Conservation (phyloP, 352 stramenopile species). For the Stephanocyclus meneghinianus region DNA sequence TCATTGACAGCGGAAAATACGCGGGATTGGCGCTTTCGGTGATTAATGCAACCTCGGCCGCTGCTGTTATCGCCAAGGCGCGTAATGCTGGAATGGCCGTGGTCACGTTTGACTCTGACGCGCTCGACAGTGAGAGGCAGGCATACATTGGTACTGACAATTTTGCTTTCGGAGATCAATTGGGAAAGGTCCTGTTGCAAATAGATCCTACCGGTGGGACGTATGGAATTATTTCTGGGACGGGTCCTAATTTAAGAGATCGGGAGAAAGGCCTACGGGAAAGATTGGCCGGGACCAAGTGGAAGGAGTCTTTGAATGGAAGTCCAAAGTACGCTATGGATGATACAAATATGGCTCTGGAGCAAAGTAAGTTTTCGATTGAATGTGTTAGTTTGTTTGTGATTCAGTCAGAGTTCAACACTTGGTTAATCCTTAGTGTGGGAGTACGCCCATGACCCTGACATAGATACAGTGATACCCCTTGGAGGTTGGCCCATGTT, state of each 20-base stretch:
- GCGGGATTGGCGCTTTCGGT: slow-evolving; percentile 20
- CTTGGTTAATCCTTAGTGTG: background rate
- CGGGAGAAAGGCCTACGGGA: background rate
- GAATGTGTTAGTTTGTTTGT: background rate
- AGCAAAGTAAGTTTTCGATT: background rate
- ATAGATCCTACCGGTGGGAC: slow-evolving; percentile 35
- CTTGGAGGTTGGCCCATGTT: slow-evolving; percentile 32
- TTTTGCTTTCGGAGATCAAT: slow-evolving; percentile 24
- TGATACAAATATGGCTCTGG: background rate
- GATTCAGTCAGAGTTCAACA: background rate
- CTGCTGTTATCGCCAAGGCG: slow-evolving; percentile 10
- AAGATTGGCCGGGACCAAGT: slow-evolving; percentile 1
- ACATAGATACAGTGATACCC: slow-evolving; percentile 17
- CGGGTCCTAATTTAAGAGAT: slow-evolving; percentile 16
- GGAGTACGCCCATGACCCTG: background rate
- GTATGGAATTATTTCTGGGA: slow-evolving; percentile 23
- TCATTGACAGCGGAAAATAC: slow-evolving; percentile 17
- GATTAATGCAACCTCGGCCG: background rate
- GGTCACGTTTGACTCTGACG: slow-evolving; percentile 52
- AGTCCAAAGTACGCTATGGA: background rate
- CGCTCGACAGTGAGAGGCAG: slow-evolving; percentile 14
- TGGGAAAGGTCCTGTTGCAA: slow-evolving; percentile 37
- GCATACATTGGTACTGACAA: slow-evolving; percentile 59
- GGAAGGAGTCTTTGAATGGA: slow-evolving; percentile 4
- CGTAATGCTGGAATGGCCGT: slow-evolving; percentile 27